Evolutionary conservation across 2,329 filamentous ascomycete genomes (phyloP).

Genomic region (Colletotrichum scovillei): DNA sequence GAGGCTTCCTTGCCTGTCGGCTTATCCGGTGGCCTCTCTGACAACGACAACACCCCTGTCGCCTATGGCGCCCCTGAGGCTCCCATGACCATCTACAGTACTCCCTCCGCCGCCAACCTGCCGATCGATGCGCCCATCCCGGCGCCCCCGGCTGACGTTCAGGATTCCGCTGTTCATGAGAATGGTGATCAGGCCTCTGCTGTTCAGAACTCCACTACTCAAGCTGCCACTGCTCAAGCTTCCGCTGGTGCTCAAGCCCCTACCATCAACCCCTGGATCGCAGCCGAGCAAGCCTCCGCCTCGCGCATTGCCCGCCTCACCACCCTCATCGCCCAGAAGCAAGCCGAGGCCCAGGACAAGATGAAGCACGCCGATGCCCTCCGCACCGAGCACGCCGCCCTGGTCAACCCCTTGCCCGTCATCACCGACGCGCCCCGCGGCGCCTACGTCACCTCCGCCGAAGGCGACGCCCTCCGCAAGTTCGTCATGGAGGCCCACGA

Average conservation of each 20-base stretch:
- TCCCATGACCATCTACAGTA: not conserved
- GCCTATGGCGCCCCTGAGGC: not conserved
- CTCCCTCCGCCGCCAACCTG: not conserved
- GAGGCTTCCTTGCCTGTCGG: not conserved
- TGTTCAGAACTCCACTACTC: not conserved
- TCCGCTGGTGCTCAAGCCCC: not conserved
- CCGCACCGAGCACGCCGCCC: not conserved
- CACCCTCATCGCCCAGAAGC: not conserved
- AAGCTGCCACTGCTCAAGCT: not conserved
- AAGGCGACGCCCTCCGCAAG: not conserved
- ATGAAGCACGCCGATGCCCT: conserved; percentile 12
- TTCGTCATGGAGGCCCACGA: not conserved
- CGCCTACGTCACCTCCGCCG: not conserved
- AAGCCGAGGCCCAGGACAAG: conserved; percentile 6
- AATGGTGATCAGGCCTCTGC: too few species aligned
- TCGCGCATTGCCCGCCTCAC: not conserved
- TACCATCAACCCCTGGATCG: not conserved
- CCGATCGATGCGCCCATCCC: too few species aligned
- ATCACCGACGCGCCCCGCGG: not conserved
- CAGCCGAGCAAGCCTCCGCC: not conserved
- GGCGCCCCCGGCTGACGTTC: too few species aligned
- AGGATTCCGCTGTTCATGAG: too few species aligned
- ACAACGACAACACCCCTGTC: not conserved
- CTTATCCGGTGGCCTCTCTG: not conserved
- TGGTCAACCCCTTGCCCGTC: not conserved